Base-by-base conservation (phyloP, 164 flowering plant genomes). In the Stephania cephalantha region DNA sequence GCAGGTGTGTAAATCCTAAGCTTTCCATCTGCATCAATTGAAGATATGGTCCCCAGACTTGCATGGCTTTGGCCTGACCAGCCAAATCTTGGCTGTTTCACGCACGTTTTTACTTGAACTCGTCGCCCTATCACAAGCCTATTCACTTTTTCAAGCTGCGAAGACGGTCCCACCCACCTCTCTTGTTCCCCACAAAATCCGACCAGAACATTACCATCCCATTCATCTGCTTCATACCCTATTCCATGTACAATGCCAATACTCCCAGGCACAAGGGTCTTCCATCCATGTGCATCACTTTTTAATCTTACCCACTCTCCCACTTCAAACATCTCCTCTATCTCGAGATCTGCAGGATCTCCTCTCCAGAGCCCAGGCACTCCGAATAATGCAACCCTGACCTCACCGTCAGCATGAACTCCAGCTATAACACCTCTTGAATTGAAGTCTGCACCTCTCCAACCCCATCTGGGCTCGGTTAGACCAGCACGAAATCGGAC, bases 171-270 rank as follows among this genome's bases (percentile, higher is more conserved):
- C 25, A 81, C 85, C 99, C 99, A 95, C 55, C 77, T 86, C 69
- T 95, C 99, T 80, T 93, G 96, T 83, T 95, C 99, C 66, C 98
- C 97, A 73, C 98, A 92, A 75, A 93, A 95, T 12, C 84, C 92
- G 45, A 93, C 97, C 69, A 76, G 82, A 31, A 88, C 80, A 73
- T 46, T 90, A 67, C 91, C 97, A 78, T 90, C 88, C 97, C 94
- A 90, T 78, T 85, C 85, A 79, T 89, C 88, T 30, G 83, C 88
- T 48, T 87, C 88, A 69, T 87, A 91, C 1, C 92, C 91, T 46
- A 89, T 73, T 73, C 97, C 99, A 76, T 95, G 99, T 31, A 95
- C 97, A 50, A 92, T 86, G 13, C 99, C 99, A 71, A 93, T 75
- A 77, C 91, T 87, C 42, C 97, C 97, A 15, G 96, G 91, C 63